A percentile compares a stretch with the other conserved stretches of the same genome.
These are phyloP conservation scores for Cyberlindnera sargentensis DNA, from an alignment of 805 yeast genomes.

Conservation along the genomic window DNA sequence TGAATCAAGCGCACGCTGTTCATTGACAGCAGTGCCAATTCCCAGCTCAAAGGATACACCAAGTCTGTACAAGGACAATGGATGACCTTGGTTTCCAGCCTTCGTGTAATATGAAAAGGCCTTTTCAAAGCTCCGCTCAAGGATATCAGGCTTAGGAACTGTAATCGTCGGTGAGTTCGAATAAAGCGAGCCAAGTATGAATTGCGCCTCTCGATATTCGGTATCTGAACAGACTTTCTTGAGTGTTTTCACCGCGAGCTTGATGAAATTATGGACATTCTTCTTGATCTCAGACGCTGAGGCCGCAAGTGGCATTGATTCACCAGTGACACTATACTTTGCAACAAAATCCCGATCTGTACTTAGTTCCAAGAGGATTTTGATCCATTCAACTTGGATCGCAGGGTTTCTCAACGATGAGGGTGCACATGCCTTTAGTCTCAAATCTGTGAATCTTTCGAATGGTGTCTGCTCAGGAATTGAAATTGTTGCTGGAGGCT, in stretches of 20 bases:
- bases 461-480: background rate
- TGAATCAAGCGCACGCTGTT: conserved; percentile 42
- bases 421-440: conserved; percentile 27
- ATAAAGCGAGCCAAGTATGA: conserved; percentile 54
- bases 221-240: conserved; percentile 46
- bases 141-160: conserved; percentile 39
- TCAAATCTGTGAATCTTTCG: background rate
- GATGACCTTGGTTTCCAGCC: conserved; percentile 52
- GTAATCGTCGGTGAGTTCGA: conserved; percentile 41
- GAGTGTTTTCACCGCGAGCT: conserved; percentile 52
- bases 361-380: conserved; percentile 41
- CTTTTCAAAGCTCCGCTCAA: conserved; percentile 48
- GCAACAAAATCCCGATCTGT: conserved; percentile 35
- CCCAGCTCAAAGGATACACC: conserved; percentile 71
- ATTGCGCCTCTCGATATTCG: conserved; percentile 50
- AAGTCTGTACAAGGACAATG: conserved; percentile 57
- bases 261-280: conserved; percentile 48
- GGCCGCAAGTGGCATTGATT: conserved; percentile 29
- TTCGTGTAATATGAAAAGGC: conserved; percentile 55
- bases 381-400: conserved; percentile 61
- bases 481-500: background rate
- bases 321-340: conserved; percentile 42
- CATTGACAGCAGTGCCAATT: conserved; percentile 41
- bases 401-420: conserved; percentile 19
- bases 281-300: conserved; percentile 37